Conservation (phyloP, 2,329 filamentous ascomycete genomes). For the Apiospora malaysiana region DNA sequence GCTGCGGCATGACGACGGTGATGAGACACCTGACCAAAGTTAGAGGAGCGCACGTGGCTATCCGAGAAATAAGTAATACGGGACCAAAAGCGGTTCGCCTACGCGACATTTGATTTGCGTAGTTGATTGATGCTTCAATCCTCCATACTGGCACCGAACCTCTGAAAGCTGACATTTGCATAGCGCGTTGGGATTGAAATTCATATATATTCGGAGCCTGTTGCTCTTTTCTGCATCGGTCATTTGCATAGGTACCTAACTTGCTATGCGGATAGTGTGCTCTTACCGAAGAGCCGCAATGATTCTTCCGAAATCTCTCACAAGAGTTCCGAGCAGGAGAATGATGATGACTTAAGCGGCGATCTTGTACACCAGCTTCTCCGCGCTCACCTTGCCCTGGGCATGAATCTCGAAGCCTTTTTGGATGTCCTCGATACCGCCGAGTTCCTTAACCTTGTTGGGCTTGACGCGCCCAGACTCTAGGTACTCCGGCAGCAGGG, state of each 20-base stretch:
- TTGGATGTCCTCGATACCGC: constrained; percentile 36
- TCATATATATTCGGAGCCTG: neutral
- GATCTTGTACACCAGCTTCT: constrained; percentile 43
- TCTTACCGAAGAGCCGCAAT: neutral
- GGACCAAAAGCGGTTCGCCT: neutral
- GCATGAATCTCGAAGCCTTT: constrained; percentile 37
- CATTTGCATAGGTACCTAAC: too few species aligned
- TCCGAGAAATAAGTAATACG: neutral
- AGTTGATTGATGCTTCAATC: too few species aligned
- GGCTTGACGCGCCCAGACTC: constrained; percentile 38
- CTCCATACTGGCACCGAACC: too few species aligned
- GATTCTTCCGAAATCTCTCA: neutral
- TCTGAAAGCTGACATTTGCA: neutral
- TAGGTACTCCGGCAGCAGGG: constrained; percentile 35
- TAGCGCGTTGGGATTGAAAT: neutral
- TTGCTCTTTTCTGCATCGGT: neutral
- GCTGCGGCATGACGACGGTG: neutral
- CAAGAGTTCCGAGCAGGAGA: too few species aligned
- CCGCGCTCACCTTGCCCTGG: constrained; percentile 38
- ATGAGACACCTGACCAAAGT: neutral
- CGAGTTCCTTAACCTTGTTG: constrained; percentile 36
- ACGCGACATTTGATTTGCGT: neutral
- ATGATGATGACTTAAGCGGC: constrained; percentile 3
- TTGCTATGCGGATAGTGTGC: neutral
- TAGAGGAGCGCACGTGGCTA: neutral